A percentile compares a stretch with the other conserved stretches of the same genome.
These are phyloP conservation scores for Trypanosoma rangeli DNA, from an alignment of 208 protist species.

Conservation along the genomic window DNA sequence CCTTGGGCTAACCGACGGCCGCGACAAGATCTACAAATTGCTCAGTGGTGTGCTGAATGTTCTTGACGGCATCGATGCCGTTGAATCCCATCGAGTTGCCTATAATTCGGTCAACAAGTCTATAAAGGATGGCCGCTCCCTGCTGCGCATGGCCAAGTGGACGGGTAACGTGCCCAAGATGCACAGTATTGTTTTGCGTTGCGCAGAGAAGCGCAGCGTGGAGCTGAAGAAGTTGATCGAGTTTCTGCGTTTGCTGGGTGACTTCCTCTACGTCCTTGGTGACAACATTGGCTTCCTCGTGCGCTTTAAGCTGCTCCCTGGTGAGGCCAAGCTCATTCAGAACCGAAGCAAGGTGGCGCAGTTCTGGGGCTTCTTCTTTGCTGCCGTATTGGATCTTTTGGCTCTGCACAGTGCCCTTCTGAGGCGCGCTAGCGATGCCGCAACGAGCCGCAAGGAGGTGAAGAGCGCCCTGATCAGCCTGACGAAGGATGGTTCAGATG, in stretches of 20 bases:
- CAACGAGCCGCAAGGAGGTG: conserved; percentile 65
- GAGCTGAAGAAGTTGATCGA: conserved; percentile 73
- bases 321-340: conserved; percentile 51
- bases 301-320: conserved; percentile 69
- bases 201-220: conserved; percentile 44
- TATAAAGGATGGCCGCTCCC: conserved; percentile 77
- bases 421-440: conserved; percentile 54
- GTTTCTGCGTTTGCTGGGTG: conserved; percentile 80
- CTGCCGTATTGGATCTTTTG: conserved; percentile 83
- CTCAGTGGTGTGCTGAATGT: conserved; percentile 79
- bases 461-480: conserved; percentile 78
- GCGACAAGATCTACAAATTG: conserved; percentile 93
- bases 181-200: conserved; percentile 41
- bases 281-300: conserved; percentile 88
- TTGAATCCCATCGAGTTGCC: conserved; percentile 37
- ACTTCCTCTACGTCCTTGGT: conserved; percentile 89
- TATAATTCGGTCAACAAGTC: conserved; percentile 66
- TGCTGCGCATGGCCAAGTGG: conserved; percentile 93
- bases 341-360: conserved; percentile 79
- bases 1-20: conserved; percentile 86
- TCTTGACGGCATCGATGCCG: conserved; percentile 42
- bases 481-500: conserved; percentile 78
- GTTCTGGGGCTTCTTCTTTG: conserved; percentile 93
- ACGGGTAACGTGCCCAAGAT: conserved; percentile 86
- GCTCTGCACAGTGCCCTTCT: conserved; percentile 56